Percentiles rank a stretch among this genome's conserved stretches.
Conservation (phyloP, 2,329 filamentous ascomycete genomes). For the Myriosclerotinia curreyana region DNA sequence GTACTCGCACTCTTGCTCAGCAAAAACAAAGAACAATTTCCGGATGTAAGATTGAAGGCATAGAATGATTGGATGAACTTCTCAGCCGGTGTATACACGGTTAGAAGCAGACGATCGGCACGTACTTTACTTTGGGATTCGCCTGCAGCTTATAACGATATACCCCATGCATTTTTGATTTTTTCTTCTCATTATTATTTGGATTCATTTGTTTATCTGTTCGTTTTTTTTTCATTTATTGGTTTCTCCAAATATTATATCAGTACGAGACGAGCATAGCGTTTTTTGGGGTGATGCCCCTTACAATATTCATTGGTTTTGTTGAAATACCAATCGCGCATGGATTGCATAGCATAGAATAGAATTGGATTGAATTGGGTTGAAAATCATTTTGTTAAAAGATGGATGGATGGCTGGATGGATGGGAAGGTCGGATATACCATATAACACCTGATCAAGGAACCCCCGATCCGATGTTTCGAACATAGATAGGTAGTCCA, state of each 20-base stretch:
- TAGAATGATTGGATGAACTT: constrained; percentile 16
- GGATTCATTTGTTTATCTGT: background rate
- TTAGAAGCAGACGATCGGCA: constrained; percentile 13
- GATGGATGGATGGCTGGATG: too few relatives aligned
- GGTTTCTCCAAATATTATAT: background rate
- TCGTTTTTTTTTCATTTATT: background rate
- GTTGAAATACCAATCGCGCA: constrained; percentile 1
- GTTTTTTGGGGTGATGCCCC: background rate
- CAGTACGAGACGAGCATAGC: background rate
- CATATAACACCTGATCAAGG: background rate
- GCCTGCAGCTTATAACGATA: constrained; percentile 18
- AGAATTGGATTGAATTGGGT: background rate
- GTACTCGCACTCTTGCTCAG: too few relatives aligned
- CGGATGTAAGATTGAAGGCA: constrained; percentile 5
- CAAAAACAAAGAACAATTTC: background rate
- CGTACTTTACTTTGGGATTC: constrained; percentile 13
- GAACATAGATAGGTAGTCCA: too few relatives aligned
- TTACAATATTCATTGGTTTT: background rate
- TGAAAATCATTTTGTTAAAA: background rate
- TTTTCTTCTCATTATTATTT: background rate
- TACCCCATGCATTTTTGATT: constrained; percentile 13
- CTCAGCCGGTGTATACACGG: constrained; percentile 8
- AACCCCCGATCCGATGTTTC: background rate
- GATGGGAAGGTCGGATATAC: background rate
- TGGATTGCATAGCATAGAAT: constrained; percentile 7